A percentile compares a stretch with the other conserved stretches of the same genome.
Evolutionary conservation across 495 filamentous ascomycete species (phyloP).

Genomic region (Margaritispora aquatica): DNA sequence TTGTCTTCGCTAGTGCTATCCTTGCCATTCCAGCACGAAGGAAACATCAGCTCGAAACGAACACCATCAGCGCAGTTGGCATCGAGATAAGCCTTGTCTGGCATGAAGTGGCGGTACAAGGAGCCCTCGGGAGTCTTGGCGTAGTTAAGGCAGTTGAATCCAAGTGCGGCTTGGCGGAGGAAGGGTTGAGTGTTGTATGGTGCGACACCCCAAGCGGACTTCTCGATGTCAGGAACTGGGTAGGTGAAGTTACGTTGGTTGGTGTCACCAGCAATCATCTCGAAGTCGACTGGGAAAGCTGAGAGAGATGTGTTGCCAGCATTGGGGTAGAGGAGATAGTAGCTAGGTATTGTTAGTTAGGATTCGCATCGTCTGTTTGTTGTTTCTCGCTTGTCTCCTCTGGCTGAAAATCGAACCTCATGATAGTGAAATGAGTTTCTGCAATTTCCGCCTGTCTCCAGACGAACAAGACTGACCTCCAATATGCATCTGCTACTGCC

Average conservation of each 20-base stretch:
- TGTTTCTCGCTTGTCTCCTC: too few relatives aligned
- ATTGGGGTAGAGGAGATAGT: conserved; percentile 63
- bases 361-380: not conserved
- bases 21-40: conserved; percentile 67
- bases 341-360: conserved; percentile 37
- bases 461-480: too few relatives aligned
- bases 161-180: conserved; percentile 73
- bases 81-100: conserved; percentile 72
- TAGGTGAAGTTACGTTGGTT: conserved; percentile 64
- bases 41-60: conserved; percentile 66
- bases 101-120: conserved; percentile 73
- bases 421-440: too few relatives aligned
- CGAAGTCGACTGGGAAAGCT: conserved; percentile 74
- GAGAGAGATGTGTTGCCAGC: conserved; percentile 47
- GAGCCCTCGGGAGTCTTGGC: conserved; percentile 52
- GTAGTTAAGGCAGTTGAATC: conserved; percentile 92
- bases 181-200: conserved; percentile 51
- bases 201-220: conserved; percentile 55
- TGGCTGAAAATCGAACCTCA: too few relatives aligned
- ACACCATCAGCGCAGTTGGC: conserved; percentile 67
- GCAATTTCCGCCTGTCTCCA: too few relatives aligned
- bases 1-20: conserved; percentile 39
- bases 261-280: conserved; percentile 78
- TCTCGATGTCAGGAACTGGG: conserved; percentile 63
- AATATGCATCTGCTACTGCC: too few relatives aligned